Evolutionary conservation across 495 filamentous ascomycete genomes (phyloP).

Genomic region (Trichoderma virens): DNA sequence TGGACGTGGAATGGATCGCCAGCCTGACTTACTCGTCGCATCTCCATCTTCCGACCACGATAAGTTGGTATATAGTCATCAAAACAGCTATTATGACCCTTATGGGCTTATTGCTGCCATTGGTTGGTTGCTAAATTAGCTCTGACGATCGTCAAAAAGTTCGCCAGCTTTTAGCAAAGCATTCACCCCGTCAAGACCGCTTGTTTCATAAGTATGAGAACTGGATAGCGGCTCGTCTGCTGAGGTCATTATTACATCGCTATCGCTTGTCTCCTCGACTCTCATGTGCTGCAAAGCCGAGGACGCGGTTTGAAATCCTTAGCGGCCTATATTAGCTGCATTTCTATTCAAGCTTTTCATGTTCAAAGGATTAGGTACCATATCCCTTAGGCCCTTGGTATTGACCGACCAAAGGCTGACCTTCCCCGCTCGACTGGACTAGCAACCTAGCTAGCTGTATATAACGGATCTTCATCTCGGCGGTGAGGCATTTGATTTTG

Average conservation of each 20-base stretch:
- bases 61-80: not conserved
- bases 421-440: not conserved
- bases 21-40: not conserved
- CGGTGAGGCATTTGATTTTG: conserved; percentile 24
- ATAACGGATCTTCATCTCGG: conserved; percentile 8
- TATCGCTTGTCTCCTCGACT: not conserved
- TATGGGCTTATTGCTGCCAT: not conserved
- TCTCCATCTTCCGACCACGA: not conserved
- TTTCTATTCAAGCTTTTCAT: conserved; percentile 13
- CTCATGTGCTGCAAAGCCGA: conserved; percentile 8
- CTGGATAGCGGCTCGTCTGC: not conserved
- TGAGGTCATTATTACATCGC: conserved; percentile 8
- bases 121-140: not conserved
- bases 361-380: conserved; percentile 10
- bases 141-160: conserved; percentile 35
- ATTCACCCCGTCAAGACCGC: conserved; percentile 39
- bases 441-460: not conserved
- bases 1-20: no score
- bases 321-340: conserved; percentile 17
- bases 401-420: not conserved
- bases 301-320: conserved; percentile 11
- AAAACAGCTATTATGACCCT: not conserved
- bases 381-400: conserved; percentile 2
- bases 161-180: conserved; percentile 48
- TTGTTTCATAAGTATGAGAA: not conserved